phyloP scores from a whole-genome alignment of 2,329 filamentous ascomycete genomes.

The Neonectria coccinea region DNA sequence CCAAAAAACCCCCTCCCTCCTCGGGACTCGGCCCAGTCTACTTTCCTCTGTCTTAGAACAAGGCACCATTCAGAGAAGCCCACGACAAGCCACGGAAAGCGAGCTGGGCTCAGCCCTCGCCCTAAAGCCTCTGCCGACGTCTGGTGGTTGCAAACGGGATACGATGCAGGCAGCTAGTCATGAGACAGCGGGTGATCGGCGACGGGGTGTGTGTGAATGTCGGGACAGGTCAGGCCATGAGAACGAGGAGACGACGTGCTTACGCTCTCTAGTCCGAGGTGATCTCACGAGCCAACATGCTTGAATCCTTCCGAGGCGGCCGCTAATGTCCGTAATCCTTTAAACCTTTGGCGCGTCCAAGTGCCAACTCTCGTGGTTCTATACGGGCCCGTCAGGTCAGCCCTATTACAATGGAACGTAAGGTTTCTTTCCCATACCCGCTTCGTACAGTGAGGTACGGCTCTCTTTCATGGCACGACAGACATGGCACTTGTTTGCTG shows the following conservation, averaged over 20 bases:
- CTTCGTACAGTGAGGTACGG: not conserved
- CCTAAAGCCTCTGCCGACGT: not conserved
- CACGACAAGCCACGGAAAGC: not conserved
- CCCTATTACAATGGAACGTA: not conserved
- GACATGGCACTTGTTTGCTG: not conserved
- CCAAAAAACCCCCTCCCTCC: not conserved
- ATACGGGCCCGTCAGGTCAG: not conserved
- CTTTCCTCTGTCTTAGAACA: not conserved
- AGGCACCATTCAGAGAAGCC: not conserved
- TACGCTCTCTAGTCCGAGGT: not conserved
- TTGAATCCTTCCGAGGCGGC: not conserved
- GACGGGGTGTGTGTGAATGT: not conserved
- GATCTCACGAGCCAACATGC: not conserved
- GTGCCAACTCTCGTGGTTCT: not conserved
- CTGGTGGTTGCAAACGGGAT: conserved; percentile 53
- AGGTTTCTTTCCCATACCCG: not conserved
- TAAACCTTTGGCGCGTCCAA: not conserved
- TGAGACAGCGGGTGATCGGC: conserved; percentile 6
- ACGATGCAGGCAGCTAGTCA: conserved; percentile 1
- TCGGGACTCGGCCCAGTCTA: conserved; percentile 12
- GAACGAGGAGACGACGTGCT: no score
- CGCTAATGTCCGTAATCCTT: not conserved
- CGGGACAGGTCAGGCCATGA: not conserved
- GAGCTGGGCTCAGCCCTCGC: not conserved
- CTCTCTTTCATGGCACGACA: not conserved